Evolutionary conservation across 2,329 filamentous ascomycete species (phyloP).

Genomic region (Aspergillus phoenicis): DNA sequence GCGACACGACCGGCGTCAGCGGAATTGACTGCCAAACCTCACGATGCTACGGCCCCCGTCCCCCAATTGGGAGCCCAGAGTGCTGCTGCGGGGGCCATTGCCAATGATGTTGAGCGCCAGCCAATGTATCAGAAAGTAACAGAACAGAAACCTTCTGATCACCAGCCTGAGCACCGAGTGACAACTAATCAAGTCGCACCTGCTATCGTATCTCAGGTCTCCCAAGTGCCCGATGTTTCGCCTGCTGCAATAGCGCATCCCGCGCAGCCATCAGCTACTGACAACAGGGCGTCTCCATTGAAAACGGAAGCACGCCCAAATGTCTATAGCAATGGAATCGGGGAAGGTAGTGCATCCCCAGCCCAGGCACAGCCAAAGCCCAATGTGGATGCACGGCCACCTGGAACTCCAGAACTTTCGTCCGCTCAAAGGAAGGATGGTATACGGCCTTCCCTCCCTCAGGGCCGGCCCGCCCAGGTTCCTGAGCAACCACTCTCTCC

Average conservation of each 20-base stretch:
- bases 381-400: constrained; percentile 17
- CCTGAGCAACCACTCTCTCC: constrained; percentile 50
- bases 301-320: constrained; percentile 29
- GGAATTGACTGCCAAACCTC: constrained; percentile 39
- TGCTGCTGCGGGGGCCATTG: constrained; percentile 15
- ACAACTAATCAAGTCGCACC: constrained; percentile 13
- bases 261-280: constrained; percentile 55
- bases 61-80: constrained; percentile 22
- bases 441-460: constrained; percentile 30
- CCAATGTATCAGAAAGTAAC: constrained; percentile 3
- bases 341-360: constrained; percentile 24
- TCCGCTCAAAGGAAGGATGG: constrained; percentile 32
- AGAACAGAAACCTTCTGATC: constrained; percentile 13
- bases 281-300: constrained; percentile 19
- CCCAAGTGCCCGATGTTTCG: constrained; percentile 16
- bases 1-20: constrained; percentile 32
- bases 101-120: constrained; percentile 10
- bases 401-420: constrained; percentile 21
- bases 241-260: constrained; percentile 43
- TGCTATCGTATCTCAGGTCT: constrained; percentile 13
- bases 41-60: constrained; percentile 27
- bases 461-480: constrained; percentile 27
- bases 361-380: constrained; percentile 23
- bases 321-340: constrained; percentile 27
- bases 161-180: constrained; percentile 15